A percentile compares a stretch with the other conserved stretches of the same genome.
Conservation (phyloP, 75 land plant genomes). For the Sequoiadendron giganteum region DNA sequence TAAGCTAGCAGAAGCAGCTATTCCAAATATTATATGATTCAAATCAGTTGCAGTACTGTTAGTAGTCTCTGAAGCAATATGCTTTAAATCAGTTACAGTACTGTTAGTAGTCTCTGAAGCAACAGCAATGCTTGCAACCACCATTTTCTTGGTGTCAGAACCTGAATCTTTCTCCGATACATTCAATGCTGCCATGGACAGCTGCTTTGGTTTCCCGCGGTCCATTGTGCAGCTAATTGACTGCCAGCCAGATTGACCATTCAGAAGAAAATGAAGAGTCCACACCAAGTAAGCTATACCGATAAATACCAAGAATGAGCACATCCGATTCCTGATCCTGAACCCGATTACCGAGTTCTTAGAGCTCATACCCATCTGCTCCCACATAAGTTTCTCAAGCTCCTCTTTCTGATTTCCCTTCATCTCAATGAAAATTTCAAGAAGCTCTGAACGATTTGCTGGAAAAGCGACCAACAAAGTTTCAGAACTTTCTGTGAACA, state of each 20-base stretch:
- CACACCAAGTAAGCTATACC: constrained; percentile 38
- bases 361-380: constrained; percentile 16
- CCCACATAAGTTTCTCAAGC: constrained; percentile 30
- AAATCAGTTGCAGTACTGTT: constrained; percentile 20
- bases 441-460: background rate
- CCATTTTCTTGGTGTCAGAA: background rate
- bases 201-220: background rate
- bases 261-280: constrained; percentile 36
- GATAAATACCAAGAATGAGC: constrained; percentile 28
- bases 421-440: background rate
- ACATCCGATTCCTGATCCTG: constrained; percentile 3
- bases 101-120: background rate
- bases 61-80: constrained; percentile 8
- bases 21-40: constrained; percentile 62
- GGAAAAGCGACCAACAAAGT: background rate
- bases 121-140: background rate
- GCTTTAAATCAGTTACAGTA: constrained; percentile 23
- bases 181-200: background rate
- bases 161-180: background rate
- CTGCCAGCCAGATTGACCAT: constrained; percentile 15
- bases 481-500: background rate
- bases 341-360: constrained; percentile 3
- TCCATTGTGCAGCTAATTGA: background rate
- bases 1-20: constrained; percentile 65
- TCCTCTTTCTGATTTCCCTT: constrained; percentile 11